Conservation (phyloP, 1,139 yeast genomes). For the Pichia sp. region DNA sequence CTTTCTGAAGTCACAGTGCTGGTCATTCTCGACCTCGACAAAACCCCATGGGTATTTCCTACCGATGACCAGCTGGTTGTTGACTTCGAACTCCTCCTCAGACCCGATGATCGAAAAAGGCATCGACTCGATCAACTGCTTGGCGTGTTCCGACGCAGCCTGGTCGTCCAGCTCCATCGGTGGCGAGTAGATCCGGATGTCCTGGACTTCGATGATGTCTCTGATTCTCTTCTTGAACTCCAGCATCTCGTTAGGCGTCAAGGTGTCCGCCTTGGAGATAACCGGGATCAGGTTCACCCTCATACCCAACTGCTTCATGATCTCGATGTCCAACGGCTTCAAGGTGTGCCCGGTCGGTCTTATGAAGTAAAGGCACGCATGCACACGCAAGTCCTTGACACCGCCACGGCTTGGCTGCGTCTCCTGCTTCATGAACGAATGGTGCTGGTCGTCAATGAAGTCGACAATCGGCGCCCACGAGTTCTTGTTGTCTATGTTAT, state of each 20-base stretch:
- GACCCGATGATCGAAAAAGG: constrained; percentile 94
- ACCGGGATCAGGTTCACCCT: constrained; percentile 93
- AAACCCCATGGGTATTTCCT: constrained; percentile 97
- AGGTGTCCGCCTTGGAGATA: constrained; percentile 91
- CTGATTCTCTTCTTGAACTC: constrained; percentile 83
- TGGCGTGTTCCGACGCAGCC: constrained; percentile 75
- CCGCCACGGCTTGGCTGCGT: constrained; percentile 79
- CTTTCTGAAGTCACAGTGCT: constrained; percentile 92
- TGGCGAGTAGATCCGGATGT: constrained; percentile 85
- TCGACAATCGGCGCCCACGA: constrained; percentile 94
- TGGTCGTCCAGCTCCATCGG: constrained; percentile 71
- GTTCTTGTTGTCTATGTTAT: constrained; percentile 86
- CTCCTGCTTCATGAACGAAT: constrained; percentile 90
- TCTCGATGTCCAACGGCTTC: constrained; percentile 91
- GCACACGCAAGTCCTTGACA: constrained; percentile 84
- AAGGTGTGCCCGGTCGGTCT: constrained; percentile 95
- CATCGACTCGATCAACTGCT: constrained; percentile 82
- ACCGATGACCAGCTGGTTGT: constrained; percentile 77
- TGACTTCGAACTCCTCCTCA: constrained; percentile 76
- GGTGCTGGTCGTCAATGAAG: constrained; percentile 96
- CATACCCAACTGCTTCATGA: constrained; percentile 81
- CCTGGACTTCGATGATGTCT: constrained; percentile 88
- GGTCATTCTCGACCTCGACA: constrained; percentile 94
- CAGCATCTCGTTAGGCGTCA: constrained; percentile 76
- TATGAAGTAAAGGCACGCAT: constrained; percentile 90